Evolutionary conservation across 495 filamentous ascomycete genomes (phyloP), one percentile per base, ranked within the genome.

Genomic region (Bombardia bombarda): DNA sequence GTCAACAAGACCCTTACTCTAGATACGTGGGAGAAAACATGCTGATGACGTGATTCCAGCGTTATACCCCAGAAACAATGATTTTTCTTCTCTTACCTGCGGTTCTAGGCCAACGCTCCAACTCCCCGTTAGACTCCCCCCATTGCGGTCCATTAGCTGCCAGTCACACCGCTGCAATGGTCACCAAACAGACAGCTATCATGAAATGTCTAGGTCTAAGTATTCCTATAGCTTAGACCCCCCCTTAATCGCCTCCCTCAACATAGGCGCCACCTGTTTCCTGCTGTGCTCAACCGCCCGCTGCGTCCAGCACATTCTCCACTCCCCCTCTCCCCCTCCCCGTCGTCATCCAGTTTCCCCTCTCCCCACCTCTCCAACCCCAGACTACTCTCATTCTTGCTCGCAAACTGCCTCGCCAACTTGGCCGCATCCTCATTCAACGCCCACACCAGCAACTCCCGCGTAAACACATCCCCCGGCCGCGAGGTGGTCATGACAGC

Each of bases 201-300:
- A n/a, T n/a, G n/a, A n/a, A n/a, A n/a, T n/a, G n/a, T n/a, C n/a
- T n/a, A n/a, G n/a, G n/a, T n/a, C n/a, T n/a, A n/a, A n/a, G n/a
- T n/a, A n/a, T n/a, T 30, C 26, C 13, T 30, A 61, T 14, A 59
- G 37, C 42, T 40, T 57, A 8, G 51, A 38, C 19, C 40, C 61
- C 35, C 63, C 62, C 40, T 65, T 64, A 56, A 87, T 73, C 17
- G 72, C 79, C 48, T 75, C 74, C 54, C 88, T 76, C 51, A 97
- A 47, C 62, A 94, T 64, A 23, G 90, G 90, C 24, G 83, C 90
- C 32, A 97, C 86, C 69, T 87, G 82, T 66, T 97, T 97, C 51
- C 90, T 69, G 61, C 89, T 95, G 45, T 78, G 70, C 37, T 73
- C 69, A 18, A 83, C 49, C 51, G 80, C 73, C 19, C 59, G 63